Evolutionary conservation across 75 land plant genomes (phyloP), one percentile per base, ranked within the genome.

Genomic region (Azolla pinnata): DNA sequence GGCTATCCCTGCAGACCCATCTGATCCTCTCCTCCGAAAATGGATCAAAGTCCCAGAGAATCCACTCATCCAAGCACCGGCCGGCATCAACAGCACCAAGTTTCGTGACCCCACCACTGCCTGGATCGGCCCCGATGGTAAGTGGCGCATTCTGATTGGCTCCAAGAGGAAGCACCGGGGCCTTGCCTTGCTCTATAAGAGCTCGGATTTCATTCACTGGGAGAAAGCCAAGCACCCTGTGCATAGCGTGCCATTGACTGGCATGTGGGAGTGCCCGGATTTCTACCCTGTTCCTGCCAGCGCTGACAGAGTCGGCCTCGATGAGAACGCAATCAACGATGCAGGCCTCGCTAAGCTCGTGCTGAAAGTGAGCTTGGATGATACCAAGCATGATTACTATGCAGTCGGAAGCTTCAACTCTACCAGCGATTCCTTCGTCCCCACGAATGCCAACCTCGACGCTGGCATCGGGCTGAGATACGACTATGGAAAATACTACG

Each of bases 401-500:
- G 68, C 76, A 0, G 56, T 90, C 12, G 96, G 90, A 1, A 74
- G 40, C 1, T 90, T 86, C 54, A 28, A 58, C 5, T 25, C 28
- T 4, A 48, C 49, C 14, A 27, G 9, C 9, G 83, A 86, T 33
- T 54, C 12, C 14, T 86, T 70, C 70, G 42, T 63, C 33, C 78
- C 79, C 24, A 72, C 82, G 17, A 66, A 27, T 27, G 53, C 61
- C 4, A 63, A 67, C 0, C 24, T 58, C 0, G 77, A 72, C n/a
- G 52, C 56, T 26, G 47, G 57, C 26, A 31, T 63, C 3, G 87
- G 75, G 8, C 62, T 83, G 44, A 67, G 90, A 24, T 81, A 81
- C 48, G 91, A 90, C 54, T 86, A 86, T 59, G 96, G 96, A 2
- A 79, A 81, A 14, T 90, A 81, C 66, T 86, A 86, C 71, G 96